phyloP scores from a whole-genome alignment of 2,329 filamentous ascomycete species.

The Penicillium sp. region DNA sequence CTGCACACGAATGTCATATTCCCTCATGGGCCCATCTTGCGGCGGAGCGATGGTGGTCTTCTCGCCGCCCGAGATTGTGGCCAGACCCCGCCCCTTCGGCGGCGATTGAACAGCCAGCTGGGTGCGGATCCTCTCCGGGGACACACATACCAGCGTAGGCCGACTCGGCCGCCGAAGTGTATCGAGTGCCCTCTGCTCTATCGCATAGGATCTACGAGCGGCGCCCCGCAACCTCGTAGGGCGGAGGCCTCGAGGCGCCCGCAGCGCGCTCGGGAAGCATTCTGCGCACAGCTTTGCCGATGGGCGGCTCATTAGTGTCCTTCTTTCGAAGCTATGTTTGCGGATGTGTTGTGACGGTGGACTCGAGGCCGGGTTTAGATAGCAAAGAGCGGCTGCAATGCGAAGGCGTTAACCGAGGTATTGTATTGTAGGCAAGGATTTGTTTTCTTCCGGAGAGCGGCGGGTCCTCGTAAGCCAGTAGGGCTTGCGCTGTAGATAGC shows the following conservation, averaged over 20 bases:
- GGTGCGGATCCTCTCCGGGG: constrained; percentile 3
- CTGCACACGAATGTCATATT: constrained; percentile 81
- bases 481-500: not conserved
- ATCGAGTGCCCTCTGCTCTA: constrained; percentile 17
- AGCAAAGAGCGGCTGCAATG: not conserved
- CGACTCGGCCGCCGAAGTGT: not conserved
- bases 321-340: not conserved
- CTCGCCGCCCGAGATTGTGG: constrained; percentile 16
- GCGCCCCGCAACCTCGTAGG: constrained; percentile 17
- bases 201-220: constrained; percentile 15
- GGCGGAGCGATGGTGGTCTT: constrained; percentile 9
- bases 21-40: constrained; percentile 68
- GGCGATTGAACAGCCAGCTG: constrained; percentile 19
- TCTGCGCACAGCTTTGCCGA: constrained; percentile 32
- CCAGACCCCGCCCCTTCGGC: constrained; percentile 18
- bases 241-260: constrained; percentile 19
- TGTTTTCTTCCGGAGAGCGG: constrained; percentile 16
- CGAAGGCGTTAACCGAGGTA: constrained; percentile 24
- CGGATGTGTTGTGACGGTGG: not conserved
- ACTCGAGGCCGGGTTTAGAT: not conserved
- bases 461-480: not conserved
- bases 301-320: constrained; percentile 29
- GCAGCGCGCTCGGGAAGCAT: constrained; percentile 28
- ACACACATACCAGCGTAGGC: not conserved
- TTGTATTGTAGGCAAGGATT: constrained; percentile 12